A percentile compares a stretch with the other conserved stretches of the same genome.
Evolutionary conservation across 208 protist species (phyloP).

Genomic region (Trypanosoma avium): DNA sequence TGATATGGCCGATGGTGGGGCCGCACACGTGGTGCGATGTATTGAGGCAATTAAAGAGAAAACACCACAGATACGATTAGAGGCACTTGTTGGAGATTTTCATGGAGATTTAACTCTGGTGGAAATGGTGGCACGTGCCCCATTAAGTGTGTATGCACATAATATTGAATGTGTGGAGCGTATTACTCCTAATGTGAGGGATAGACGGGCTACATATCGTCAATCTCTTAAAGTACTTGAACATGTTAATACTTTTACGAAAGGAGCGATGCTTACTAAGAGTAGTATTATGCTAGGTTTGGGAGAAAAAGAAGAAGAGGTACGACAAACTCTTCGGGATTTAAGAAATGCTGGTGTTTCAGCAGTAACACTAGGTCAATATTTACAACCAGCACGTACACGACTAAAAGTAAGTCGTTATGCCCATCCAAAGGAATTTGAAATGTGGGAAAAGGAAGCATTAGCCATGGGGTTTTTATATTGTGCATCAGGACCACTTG

Average conservation of each 20-base stretch:
- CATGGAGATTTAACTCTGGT: slow-evolving; percentile 85
- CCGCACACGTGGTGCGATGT: slow-evolving; percentile 91
- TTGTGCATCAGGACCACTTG: slow-evolving; percentile 96
- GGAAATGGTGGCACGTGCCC: slow-evolving; percentile 87
- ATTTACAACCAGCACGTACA: slow-evolving; percentile 94
- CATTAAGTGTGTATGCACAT: slow-evolving; percentile 98
- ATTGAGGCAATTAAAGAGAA: slow-evolving; percentile 88
- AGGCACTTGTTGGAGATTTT: slow-evolving; percentile 98
- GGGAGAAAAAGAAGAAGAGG: slow-evolving; percentile 95
- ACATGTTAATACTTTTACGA: slow-evolving; percentile 82
- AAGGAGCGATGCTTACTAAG: slow-evolving; percentile 94
- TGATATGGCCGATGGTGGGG: slow-evolving; percentile 94
- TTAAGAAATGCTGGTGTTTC: slow-evolving; percentile 92
- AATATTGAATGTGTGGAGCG: slow-evolving; percentile 98
- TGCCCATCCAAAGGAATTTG: slow-evolving; percentile 96
- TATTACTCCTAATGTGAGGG: slow-evolving; percentile 90
- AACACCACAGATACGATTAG: slow-evolving; percentile 84
- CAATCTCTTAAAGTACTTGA: slow-evolving; percentile 95
- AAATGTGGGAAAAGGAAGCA: slow-evolving; percentile 94
- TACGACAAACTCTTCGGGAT: slow-evolving; percentile 95
- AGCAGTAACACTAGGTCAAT: slow-evolving; percentile 96
- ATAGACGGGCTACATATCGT: slow-evolving; percentile 94
- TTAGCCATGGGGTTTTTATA: slow-evolving; percentile 96
- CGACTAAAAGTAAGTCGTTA: slow-evolving; percentile 97
- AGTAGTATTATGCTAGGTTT: slow-evolving; percentile 98